Evolutionary conservation across 352 stramenopile genomes (phyloP).

Genomic region (Phytophthora rubi): DNA sequence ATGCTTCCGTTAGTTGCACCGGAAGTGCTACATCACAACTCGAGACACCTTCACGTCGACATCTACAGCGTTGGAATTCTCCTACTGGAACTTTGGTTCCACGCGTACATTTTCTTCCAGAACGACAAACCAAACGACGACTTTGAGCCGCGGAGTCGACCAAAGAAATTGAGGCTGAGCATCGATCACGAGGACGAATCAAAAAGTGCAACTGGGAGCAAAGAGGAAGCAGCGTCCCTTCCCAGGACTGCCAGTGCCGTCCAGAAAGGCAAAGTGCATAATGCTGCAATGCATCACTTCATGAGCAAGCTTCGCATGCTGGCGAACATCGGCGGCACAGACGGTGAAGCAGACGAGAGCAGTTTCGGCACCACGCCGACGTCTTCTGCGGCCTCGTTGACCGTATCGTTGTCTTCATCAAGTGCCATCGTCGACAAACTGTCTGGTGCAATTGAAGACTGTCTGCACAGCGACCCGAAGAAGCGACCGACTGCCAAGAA

Average conservation of each 20-base stretch:
- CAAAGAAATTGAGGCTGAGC: constrained; percentile 23
- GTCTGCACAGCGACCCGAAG: constrained; percentile 63
- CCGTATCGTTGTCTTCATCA: constrained; percentile 38
- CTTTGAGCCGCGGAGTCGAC: constrained; percentile 17
- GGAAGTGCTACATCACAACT: constrained; percentile 48
- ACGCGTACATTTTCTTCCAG: constrained; percentile 48
- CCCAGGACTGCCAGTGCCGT: constrained; percentile 30
- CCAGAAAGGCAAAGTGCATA: constrained; percentile 43
- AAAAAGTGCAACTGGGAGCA: constrained; percentile 9
- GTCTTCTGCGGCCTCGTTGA: constrained; percentile 42
- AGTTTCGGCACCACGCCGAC: constrained; percentile 55
- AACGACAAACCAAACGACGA: constrained; percentile 31
- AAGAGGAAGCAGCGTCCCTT: constrained; percentile 15
- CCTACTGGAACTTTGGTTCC: constrained; percentile 65
- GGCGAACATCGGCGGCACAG: constrained; percentile 34
- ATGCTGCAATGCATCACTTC: constrained; percentile 51
- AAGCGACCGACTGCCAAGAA: constrained; percentile 62
- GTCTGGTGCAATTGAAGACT: constrained; percentile 56
- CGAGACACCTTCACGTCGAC: constrained; percentile 46
- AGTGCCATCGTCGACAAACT: constrained; percentile 54
- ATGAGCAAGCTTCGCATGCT: constrained; percentile 57
- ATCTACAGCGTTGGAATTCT: constrained; percentile 70
- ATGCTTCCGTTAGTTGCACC: constrained; percentile 53
- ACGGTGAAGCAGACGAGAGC: constrained; percentile 41
- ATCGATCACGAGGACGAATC: constrained; percentile 25